Evolutionary conservation across 78 protist genomes (phyloP).

Genomic region (Planoprotostelium fungivorum): DNA sequence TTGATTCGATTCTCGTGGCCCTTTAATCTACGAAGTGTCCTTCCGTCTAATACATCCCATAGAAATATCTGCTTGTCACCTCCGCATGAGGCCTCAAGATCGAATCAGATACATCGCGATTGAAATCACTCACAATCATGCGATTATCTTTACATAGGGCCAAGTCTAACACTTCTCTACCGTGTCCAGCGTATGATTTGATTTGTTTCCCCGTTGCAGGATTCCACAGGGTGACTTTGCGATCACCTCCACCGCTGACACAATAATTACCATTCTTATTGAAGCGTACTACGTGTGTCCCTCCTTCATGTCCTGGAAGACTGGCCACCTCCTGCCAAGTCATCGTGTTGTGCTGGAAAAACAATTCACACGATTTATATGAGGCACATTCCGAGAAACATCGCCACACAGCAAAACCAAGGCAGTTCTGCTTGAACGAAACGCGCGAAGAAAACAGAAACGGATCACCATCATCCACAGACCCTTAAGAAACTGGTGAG

Average conservation of each 20-base stretch:
- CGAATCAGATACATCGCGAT: not conserved
- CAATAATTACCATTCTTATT: not conserved
- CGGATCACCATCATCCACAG: no score
- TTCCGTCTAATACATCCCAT: conserved; percentile 57
- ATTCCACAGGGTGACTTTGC: conserved; percentile 19
- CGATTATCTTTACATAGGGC: conserved; percentile 11
- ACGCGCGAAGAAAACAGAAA: no score
- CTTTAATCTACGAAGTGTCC: conserved; percentile 23
- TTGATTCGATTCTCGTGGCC: conserved; percentile 24
- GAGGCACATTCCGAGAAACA: no score
- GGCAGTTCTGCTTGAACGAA: no score
- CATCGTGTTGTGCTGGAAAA: no score
- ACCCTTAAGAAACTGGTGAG: no score
- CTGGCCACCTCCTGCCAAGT: not conserved
- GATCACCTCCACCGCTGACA: not conserved
- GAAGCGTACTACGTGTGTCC: not conserved
- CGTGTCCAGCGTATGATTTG: conserved; percentile 46
- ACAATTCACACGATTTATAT: no score
- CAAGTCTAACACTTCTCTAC: conserved; percentile 28
- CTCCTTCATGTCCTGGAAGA: not conserved
- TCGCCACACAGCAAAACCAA: no score
- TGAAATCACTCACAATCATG: not conserved
- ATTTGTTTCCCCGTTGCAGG: conserved; percentile 15
- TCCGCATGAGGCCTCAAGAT: conserved; percentile 17
- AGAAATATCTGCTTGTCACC: conserved; percentile 42